Conservation (phyloP, 306 rosid genomes). For the Vigna mungo region DNA sequence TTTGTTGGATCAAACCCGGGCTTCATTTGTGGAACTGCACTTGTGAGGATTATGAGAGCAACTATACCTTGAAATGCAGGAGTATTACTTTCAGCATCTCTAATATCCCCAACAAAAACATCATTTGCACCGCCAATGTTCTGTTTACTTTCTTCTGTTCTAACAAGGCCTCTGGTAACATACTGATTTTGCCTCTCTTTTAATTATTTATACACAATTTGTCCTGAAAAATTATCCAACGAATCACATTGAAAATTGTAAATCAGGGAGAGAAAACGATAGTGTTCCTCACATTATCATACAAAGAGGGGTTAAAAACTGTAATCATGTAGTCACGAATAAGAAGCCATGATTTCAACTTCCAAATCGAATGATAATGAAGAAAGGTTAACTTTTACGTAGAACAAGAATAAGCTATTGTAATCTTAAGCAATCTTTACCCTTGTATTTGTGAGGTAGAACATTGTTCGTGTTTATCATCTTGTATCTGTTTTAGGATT, state of each 20-base stretch:
- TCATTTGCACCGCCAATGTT: slow-evolving; percentile 77
- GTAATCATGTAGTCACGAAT: background rate
- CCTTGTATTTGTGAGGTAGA: too few species aligned
- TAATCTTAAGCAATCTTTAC: too few species aligned
- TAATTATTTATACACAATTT: slow-evolving; percentile 74
- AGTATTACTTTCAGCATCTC: slow-evolving; percentile 64
- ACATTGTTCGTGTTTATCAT: too few species aligned
- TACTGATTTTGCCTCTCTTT: slow-evolving; percentile 76
- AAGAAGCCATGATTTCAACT: background rate
- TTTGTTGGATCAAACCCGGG: slow-evolving; percentile 87
- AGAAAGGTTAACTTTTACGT: background rate
- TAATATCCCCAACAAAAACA: slow-evolving; percentile 80
- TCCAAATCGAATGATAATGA: background rate
- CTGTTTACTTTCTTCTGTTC: slow-evolving; percentile 86
- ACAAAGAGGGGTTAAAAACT: slow-evolving; percentile 15
- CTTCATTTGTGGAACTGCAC: slow-evolving; percentile 86
- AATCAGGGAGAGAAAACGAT: background rate
- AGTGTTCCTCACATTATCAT: background rate
- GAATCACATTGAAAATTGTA: slow-evolving; percentile 26
- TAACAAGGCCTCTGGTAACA: slow-evolving; percentile 84
- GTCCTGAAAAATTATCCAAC: slow-evolving; percentile 64
- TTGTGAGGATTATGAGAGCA: slow-evolving; percentile 85
- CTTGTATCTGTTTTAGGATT: too few species aligned
- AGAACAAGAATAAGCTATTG: too few species aligned
- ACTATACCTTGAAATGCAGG: slow-evolving; percentile 85